A percentile compares a stretch with the other conserved stretches of the same genome.
phyloP scores from a whole-genome alignment of 768 basidiomycete species.

The Lactarius hatsudake region DNA sequence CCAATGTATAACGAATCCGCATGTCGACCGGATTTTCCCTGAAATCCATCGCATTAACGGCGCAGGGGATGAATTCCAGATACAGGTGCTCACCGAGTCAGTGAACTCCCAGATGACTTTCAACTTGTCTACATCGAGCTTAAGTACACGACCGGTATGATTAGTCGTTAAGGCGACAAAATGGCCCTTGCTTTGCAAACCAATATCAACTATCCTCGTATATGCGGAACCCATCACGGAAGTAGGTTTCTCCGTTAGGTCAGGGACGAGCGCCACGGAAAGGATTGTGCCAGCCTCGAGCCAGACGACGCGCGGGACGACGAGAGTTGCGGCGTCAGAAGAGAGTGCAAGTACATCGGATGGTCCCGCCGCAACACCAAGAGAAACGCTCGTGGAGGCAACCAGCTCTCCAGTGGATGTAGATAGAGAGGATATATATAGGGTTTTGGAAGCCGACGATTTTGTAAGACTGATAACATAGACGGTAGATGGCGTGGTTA shows the following conservation, averaged over 20 bases:
- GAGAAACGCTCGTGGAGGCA: conserved; percentile 51
- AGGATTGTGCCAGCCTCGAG: conserved; percentile 51
- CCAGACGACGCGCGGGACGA: conserved; percentile 49
- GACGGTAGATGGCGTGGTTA: conserved; percentile 50
- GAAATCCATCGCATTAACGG: conserved; percentile 1
- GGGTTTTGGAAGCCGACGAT: conserved; percentile 51
- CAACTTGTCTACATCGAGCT: conserved; percentile 45
- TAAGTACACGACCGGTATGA: conserved; percentile 56
- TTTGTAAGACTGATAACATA: conserved; percentile 52
- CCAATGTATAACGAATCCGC: conserved; percentile 58
- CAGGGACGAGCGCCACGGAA: conserved; percentile 49
- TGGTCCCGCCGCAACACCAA: conserved; percentile 40
- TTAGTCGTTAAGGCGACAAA: conserved; percentile 58
- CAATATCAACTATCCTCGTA: conserved; percentile 57
- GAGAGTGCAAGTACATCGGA: conserved; percentile 40
- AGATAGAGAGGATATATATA: conserved; percentile 65
- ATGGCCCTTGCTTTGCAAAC: conserved; percentile 52
- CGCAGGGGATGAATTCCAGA: not conserved
- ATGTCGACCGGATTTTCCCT: conserved; percentile 44
- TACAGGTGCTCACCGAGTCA: conserved; percentile 44
- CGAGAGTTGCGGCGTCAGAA: conserved; percentile 20
- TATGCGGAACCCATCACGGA: conserved; percentile 46
- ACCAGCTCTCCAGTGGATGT: conserved; percentile 52
- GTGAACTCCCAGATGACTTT: conserved; percentile 54
- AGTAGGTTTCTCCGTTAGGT: conserved; percentile 48